Base-by-base conservation (phyloP, 2,329 filamentous ascomycete genomes). In the Aspergillus arachidicola region DNA sequence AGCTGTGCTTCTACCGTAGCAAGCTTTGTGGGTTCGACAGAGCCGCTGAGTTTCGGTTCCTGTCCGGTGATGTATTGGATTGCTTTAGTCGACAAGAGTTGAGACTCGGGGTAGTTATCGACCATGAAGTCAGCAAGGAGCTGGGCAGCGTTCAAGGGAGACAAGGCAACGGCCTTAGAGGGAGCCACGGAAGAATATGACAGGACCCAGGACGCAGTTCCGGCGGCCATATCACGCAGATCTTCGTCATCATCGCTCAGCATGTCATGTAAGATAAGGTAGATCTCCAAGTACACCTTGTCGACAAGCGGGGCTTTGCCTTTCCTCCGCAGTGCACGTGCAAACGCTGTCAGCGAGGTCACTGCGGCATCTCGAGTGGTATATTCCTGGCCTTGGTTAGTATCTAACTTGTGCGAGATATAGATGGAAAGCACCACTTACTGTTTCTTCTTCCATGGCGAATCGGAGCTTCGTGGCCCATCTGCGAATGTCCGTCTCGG, bases 231-330 rank as follows among this genome's bases (percentile, higher is more conserved):
- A 38, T 89, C 85, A 51, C 94, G 87, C 66, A 97, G 86, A 62
- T 97, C 93, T 65, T 97, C 92, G 73, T 98, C 94, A 73, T 98
- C 94, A 73, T 98, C 95, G 72, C 92, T 91, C 5, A 96, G 83
- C 53, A 88, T 83, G 73, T 93, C 89, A 76, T 95, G 94, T 1
- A 94, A 80, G 4, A 89, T 82, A 6, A 93, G 75, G 58, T 91
- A 85, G 34, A 86, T 80, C 1, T 86, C 80, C 1, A 92, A 76
- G 38, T 87, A 79, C 16, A 66, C 60, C 67, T 51, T 66, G 64
- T 64, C 71, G 65, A 64, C 68, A 45, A 69, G 54, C 55, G 72
- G 71, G 45, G 60, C 63, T 58, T 60, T 59, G 10, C 66, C 59
- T 6, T 67, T 57, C 10, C 69, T 66, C 51, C 68, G 71, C 48